Evolutionary conservation across 257 asterid genomes (phyloP).

Genomic region (Gynochthodes officinalis): DNA sequence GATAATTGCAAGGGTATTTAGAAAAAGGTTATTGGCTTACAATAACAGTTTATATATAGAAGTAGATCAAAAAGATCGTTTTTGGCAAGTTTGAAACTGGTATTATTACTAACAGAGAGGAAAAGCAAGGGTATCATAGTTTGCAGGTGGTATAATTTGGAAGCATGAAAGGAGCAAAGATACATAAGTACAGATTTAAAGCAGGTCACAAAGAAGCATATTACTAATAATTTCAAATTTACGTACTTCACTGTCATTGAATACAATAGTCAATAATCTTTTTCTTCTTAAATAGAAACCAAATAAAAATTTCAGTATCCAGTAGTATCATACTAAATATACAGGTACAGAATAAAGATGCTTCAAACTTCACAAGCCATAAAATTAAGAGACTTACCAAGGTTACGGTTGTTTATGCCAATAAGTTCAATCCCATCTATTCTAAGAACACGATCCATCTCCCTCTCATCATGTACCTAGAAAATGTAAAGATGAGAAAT

Average conservation of each 20-base stretch:
- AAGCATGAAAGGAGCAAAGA: background rate
- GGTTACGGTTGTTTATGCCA: conserved; percentile 88
- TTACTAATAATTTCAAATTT: background rate
- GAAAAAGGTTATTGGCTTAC: background rate
- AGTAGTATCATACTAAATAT: background rate
- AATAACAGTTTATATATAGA: no score
- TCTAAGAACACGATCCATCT: conserved; percentile 78
- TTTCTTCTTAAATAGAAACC: background rate
- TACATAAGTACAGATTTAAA: background rate
- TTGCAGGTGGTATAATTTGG: background rate
- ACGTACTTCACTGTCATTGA: background rate
- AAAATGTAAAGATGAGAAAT: conserved; percentile 22
- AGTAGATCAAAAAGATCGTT: no score
- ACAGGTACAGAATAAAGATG: background rate
- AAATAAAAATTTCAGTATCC: background rate
- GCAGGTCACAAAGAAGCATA: background rate
- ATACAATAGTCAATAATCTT: background rate
- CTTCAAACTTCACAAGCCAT: background rate
- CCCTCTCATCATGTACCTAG: conserved; percentile 88
- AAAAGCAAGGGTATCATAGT: no score
- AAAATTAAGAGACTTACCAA: conserved; percentile 41
- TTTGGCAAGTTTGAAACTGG: no score
- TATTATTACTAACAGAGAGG: no score
- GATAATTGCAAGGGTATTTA: background rate
- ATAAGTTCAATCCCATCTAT: conserved; percentile 75